phyloP scores from a whole-genome alignment of 2,329 filamentous ascomycete genomes.

The Calonectria crousiana region DNA sequence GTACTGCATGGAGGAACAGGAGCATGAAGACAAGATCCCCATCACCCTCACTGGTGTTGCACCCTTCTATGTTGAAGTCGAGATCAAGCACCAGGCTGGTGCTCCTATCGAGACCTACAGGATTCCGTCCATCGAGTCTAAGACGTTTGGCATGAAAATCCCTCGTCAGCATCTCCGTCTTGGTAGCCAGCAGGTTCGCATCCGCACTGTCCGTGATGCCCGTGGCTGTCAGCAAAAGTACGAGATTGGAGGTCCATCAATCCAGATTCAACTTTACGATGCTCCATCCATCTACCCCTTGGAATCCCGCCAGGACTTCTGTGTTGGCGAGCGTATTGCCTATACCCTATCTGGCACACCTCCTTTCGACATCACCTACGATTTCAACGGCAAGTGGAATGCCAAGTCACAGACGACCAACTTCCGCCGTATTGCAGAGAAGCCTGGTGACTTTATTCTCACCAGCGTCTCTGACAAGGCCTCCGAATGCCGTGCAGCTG shows the following conservation, averaged over 20 bases:
- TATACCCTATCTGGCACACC: conserved; percentile 92
- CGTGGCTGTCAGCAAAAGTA: conserved; percentile 87
- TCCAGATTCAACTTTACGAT: conserved; percentile 93
- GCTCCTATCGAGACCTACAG: conserved; percentile 84
- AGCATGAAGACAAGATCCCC: conserved; percentile 87
- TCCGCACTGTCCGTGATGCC: conserved; percentile 89
- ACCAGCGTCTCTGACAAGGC: conserved; percentile 89
- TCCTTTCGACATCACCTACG: conserved; percentile 94
- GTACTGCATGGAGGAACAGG: conserved; percentile 88
- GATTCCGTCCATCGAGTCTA: conserved; percentile 82
- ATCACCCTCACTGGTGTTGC: conserved; percentile 85
- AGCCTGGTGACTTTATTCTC: conserved; percentile 88
- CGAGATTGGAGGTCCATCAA: conserved; percentile 77
- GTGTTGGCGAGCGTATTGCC: conserved; percentile 92
- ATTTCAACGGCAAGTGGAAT: conserved; percentile 85
- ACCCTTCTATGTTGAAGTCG: conserved; percentile 91
- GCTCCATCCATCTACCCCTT: conserved; percentile 91
- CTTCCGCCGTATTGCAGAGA: conserved; percentile 94
- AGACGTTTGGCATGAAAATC: conserved; percentile 83
- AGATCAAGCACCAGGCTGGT: conserved; percentile 90
- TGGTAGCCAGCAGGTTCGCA: conserved; percentile 89
- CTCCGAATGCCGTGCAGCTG: conserved; percentile 85
- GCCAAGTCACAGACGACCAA: conserved; percentile 83
- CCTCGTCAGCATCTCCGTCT: conserved; percentile 87
- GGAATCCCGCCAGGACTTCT: conserved; percentile 88